phyloP scores from a whole-genome alignment of 2,329 filamentous ascomycete species.

The Zymoseptoria tritici region DNA sequence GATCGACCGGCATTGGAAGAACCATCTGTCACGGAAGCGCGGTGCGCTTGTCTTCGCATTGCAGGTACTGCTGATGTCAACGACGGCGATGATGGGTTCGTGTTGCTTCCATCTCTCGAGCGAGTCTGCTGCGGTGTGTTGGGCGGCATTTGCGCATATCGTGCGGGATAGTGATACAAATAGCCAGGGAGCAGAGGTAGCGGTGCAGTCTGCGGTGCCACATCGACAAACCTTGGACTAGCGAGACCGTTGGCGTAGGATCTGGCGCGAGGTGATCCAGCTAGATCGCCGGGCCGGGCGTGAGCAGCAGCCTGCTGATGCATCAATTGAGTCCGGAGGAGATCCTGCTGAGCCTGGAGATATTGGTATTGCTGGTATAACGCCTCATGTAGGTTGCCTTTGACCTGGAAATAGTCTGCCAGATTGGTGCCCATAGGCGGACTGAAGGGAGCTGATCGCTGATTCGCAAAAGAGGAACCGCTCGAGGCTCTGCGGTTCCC shows the following conservation, averaged over 20 bases:
- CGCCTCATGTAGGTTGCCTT: conserved; percentile 42
- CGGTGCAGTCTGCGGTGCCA: conserved; percentile 29
- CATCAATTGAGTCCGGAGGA: conserved; percentile 35
- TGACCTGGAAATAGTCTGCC: conserved; percentile 37
- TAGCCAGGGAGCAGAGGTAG: conserved; percentile 32
- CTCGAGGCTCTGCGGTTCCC: conserved; percentile 51
- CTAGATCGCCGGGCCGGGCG: conserved; percentile 24
- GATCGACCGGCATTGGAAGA: conserved; percentile 36
- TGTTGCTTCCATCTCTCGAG: conserved; percentile 38
- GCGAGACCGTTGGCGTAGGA: conserved; percentile 25
- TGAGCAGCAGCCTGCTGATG: conserved; percentile 37
- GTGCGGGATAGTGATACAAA: conserved; percentile 41
- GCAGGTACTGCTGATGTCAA: conserved; percentile 37
- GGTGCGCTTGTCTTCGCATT: conserved; percentile 36
- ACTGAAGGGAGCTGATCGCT: conserved; percentile 31
- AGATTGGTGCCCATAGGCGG: conserved; percentile 34
- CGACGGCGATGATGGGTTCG: conserved; percentile 44
- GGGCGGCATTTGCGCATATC: conserved; percentile 34
- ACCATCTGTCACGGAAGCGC: conserved; percentile 38
- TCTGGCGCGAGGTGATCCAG: conserved; percentile 33
- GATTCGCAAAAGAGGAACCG: conserved; percentile 41
- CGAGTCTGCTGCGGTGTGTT: conserved; percentile 27
- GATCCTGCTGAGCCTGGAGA: conserved; percentile 31
- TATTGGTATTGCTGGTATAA: conserved; percentile 41
- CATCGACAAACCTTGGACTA: conserved; percentile 25